Percentiles rank a stretch among this genome's conserved stretches.
phyloP scores from a whole-genome alignment of 202 grass and related monocot genomes.

The Panicum hallii region DNA sequence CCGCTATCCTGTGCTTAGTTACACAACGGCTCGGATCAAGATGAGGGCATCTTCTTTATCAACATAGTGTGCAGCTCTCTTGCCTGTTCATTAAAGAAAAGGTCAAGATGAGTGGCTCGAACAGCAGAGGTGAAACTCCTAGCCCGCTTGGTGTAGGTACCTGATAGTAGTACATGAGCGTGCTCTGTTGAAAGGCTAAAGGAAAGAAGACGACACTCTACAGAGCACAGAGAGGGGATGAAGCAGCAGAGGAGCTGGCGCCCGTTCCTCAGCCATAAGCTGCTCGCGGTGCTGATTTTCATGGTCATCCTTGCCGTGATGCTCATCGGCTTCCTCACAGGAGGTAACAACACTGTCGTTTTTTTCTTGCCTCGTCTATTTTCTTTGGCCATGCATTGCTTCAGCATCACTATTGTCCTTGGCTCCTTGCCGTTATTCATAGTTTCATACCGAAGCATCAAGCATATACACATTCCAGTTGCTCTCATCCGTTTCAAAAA shows the following conservation, averaged over 20 bases:
- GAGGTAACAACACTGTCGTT: neutral
- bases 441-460: neutral
- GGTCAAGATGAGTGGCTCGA: neutral
- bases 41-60: neutral
- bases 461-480: neutral
- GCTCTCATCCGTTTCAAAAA: no score
- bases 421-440: neutral
- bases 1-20: neutral
- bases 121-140: neutral
- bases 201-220: neutral
- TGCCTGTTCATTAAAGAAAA: neutral
- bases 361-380: neutral
- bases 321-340: neutral
- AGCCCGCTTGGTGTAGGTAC: neutral
- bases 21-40: neutral
- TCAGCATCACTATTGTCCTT: neutral
- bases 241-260: neutral
- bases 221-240: slow-evolving; percentile 2
- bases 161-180: neutral
- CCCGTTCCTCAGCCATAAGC: neutral
- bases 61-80: neutral
- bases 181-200: neutral
- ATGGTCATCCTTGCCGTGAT: neutral
- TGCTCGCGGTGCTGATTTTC: neutral
- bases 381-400: no score